phyloP scores from a whole-genome alignment of 306 rosid species.

The Fragaria vesca region DNA sequence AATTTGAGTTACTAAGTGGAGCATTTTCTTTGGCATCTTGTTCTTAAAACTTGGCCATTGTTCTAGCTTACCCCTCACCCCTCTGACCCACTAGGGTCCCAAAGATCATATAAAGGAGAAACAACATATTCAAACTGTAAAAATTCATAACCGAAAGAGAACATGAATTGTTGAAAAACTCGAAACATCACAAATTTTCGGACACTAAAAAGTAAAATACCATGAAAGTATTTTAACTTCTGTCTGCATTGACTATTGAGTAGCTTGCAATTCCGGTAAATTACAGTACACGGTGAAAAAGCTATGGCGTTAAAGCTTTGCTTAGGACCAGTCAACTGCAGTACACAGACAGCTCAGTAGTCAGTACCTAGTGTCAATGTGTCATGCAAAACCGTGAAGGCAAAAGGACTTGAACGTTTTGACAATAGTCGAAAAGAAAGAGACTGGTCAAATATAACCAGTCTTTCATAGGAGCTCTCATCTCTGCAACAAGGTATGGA shows the following conservation, averaged over 20 bases:
- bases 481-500: constrained; percentile 16
- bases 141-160: not conserved
- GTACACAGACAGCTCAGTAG: constrained; percentile 25
- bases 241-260: too few species aligned
- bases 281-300: not conserved
- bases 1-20: constrained; percentile 17
- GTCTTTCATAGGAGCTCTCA: constrained; percentile 11
- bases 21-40: constrained; percentile 21
- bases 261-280: not conserved
- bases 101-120: not conserved
- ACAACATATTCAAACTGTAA: not conserved
- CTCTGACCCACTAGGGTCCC: constrained; percentile 13
- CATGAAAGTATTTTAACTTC: not conserved
- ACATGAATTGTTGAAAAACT: not conserved
- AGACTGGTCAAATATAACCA: constrained; percentile 2
- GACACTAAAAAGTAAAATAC: not conserved
- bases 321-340: constrained; percentile 20
- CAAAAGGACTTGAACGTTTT: constrained; percentile 21
- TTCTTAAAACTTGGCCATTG: constrained; percentile 14
- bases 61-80: not conserved
- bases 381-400: constrained; percentile 17
- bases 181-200: not conserved
- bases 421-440: constrained; percentile 21
- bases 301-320: not conserved
- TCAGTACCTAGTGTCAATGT: constrained; percentile 26